Percentiles rank a stretch among this genome's conserved stretches.
These are phyloP conservation scores for Phytophthora hibernalis DNA, from an alignment of 352 stramenopile genomes.

Conservation along the genomic window DNA sequence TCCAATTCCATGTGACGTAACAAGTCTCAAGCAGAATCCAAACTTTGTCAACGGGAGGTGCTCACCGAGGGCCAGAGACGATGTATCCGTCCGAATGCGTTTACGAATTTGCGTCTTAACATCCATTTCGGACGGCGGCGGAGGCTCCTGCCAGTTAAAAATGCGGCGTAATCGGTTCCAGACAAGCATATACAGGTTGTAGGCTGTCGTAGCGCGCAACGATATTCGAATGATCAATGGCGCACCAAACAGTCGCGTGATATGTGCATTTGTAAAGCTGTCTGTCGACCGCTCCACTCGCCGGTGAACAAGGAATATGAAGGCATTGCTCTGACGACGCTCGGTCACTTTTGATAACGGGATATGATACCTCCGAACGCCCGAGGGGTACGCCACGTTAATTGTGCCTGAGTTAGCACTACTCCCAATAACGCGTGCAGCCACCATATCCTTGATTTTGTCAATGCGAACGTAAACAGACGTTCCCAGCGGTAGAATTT, in stretches of 20 bases:
- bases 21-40: constrained; percentile 85
- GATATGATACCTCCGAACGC: constrained; percentile 68
- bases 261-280: constrained; percentile 82
- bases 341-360: constrained; percentile 63
- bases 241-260: constrained; percentile 82
- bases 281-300: constrained; percentile 83
- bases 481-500: constrained; percentile 50
- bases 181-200: constrained; percentile 80
- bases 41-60: constrained; percentile 76
- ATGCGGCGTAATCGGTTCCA: constrained; percentile 84
- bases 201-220: constrained; percentile 62
- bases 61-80: constrained; percentile 65
- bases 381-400: constrained; percentile 73
- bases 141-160: constrained; percentile 83
- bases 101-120: constrained; percentile 19
- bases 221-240: constrained; percentile 81
- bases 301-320: constrained; percentile 85
- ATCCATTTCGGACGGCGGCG: constrained; percentile 39
- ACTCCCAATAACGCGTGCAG: constrained; percentile 76
- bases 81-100: constrained; percentile 51
- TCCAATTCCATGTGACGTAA: constrained; percentile 81
- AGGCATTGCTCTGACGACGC: constrained; percentile 58
- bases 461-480: constrained; percentile 74
- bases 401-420: constrained; percentile 60
- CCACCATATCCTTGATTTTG: constrained; percentile 64